phyloP scores from a whole-genome alignment of 2,329 filamentous ascomycete genomes.

The Fusarium pseudoanthophilum region DNA sequence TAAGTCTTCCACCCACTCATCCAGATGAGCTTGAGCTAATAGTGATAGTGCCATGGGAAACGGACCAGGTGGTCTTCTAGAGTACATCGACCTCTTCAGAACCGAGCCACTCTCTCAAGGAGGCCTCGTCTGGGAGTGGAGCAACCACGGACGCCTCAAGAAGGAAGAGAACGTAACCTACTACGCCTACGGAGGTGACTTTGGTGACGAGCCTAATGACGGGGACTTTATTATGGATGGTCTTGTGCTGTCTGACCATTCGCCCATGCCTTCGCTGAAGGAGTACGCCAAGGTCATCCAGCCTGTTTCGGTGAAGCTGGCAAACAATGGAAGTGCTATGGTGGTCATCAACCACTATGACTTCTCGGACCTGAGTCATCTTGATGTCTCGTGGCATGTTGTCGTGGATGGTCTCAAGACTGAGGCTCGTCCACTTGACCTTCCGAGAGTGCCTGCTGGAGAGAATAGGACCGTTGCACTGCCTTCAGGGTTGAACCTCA shows the following conservation, averaged over 20 bases:
- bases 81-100: conserved; percentile 75
- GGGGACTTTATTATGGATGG: conserved; percentile 69
- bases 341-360: conserved; percentile 9
- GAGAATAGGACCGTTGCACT: background rate
- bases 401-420: conserved; percentile 9
- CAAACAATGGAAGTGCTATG: background rate
- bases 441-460: background rate
- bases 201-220: conserved; percentile 69
- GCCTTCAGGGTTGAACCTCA: fast-evolving
- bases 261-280: conserved; percentile 6
- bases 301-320: background rate
- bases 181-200: conserved; percentile 68
- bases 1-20: too few relatives aligned
- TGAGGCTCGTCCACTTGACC: background rate
- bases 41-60: conserved; percentile 72
- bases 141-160: conserved; percentile 57
- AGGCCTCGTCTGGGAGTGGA: conserved; percentile 74
- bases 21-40: too few relatives aligned
- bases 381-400: conserved; percentile 16
- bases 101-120: conserved; percentile 64
- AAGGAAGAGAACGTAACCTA: background rate
- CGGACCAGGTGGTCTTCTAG: conserved; percentile 72
- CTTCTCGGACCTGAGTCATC: conserved; percentile 12
- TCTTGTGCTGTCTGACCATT: conserved; percentile 44
- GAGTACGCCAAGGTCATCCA: conserved; percentile 32